phyloP scores from a whole-genome alignment of 257 asterid species.

The Ophiorrhiza pumila region DNA sequence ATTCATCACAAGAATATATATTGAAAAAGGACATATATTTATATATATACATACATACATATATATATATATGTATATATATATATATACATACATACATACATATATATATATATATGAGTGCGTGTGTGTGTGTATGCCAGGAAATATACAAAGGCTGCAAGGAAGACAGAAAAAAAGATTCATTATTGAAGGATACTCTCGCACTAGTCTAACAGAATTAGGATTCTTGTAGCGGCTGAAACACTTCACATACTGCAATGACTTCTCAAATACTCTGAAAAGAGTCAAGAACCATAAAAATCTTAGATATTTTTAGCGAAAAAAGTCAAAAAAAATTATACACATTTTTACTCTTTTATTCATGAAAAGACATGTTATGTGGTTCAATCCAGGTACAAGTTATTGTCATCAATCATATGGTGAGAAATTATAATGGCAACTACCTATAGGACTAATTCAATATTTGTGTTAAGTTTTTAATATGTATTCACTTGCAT shows the following conservation, averaged over 20 bases:
- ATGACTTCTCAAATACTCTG: constrained; percentile 95
- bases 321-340: background rate
- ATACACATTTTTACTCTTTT: background rate
- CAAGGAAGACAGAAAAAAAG: no score
- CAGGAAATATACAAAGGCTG: no score
- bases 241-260: constrained; percentile 92
- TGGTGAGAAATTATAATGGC: background rate
- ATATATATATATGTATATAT: no score
- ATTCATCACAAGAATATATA: no score
- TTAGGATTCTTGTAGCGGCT: constrained; percentile 92
- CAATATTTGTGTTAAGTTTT: no score
- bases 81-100: no score
- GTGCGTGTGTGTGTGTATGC: no score
- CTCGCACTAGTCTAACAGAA: constrained; percentile 97
- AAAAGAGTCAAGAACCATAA: background rate
- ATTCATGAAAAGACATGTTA: background rate
- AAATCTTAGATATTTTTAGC: background rate
- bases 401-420: background rate
- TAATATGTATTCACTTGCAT: background rate
- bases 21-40: no score
- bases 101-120: background rate
- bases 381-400: background rate
- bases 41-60: no score
- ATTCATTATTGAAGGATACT: constrained; percentile 56
- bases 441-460: background rate